These are phyloP conservation scores for Gossypium schwendimanii DNA, from an alignment of 441 rosid species.

Conservation along the genomic window DNA sequence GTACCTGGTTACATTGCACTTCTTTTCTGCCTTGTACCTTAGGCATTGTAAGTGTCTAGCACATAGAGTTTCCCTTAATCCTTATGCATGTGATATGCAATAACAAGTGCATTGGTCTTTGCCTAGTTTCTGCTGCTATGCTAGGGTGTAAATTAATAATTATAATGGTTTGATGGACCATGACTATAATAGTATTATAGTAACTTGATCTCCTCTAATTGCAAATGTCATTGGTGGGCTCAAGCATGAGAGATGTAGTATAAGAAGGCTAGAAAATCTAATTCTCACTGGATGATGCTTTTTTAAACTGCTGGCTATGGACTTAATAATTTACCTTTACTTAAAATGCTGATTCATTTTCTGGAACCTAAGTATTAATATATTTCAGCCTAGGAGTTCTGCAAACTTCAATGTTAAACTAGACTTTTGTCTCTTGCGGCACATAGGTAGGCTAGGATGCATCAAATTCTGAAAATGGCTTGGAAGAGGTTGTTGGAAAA, in stretches of 20 bases:
- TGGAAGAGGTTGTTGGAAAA: background rate
- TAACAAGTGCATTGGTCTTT: background rate
- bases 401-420: background rate
- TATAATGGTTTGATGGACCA: background rate
- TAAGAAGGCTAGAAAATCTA: background rate
- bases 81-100: constrained; percentile 5
- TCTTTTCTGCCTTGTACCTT: background rate
- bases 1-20: background rate
- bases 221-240: background rate
- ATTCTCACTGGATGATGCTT: background rate
- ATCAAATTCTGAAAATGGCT: background rate
- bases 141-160: background rate
- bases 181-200: background rate
- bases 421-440: constrained; percentile 3
- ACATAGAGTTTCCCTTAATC: background rate
- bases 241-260: background rate
- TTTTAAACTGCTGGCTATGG: background rate
- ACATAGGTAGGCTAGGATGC: background rate
- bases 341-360: background rate
- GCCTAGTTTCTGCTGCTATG: background rate
- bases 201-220: background rate
- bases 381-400: background rate
- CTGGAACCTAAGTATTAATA: background rate
- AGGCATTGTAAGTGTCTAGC: background rate
- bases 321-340: background rate